Conservation (phyloP, 495 filamentous ascomycete species). For the Hyaloscypha hepaticicola region DNA sequence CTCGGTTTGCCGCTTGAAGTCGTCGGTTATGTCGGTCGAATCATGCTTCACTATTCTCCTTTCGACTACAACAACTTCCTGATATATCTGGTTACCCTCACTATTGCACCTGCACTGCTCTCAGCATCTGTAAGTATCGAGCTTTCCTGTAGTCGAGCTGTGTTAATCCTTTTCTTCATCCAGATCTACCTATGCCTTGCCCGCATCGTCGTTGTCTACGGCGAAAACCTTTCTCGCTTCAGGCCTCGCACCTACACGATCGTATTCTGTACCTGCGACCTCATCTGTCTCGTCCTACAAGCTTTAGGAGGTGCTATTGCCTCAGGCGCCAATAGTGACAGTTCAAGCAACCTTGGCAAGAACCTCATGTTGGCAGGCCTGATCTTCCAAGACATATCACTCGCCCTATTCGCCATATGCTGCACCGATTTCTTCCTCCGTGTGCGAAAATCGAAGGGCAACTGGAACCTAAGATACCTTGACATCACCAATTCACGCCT, state of each 20-base stretch:
- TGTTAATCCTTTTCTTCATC: neutral
- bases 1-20: conserved; percentile 41
- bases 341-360: conserved; percentile 19
- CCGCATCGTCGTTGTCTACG: conserved; percentile 51
- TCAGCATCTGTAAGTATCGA: conserved; percentile 40
- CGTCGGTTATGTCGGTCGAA: conserved; percentile 41
- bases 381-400: conserved; percentile 27
- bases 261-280: conserved; percentile 53
- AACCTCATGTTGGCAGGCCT: conserved; percentile 34
- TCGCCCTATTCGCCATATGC: conserved; percentile 23
- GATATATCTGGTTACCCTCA: conserved; percentile 48
- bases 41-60: conserved; percentile 41
- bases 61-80: conserved; percentile 41
- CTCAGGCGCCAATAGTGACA: conserved; percentile 38
- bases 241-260: conserved; percentile 50
- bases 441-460: conserved; percentile 11
- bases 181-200: conserved; percentile 56
- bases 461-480: conserved; percentile 31
- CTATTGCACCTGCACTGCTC: conserved; percentile 56
- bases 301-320: conserved; percentile 54
- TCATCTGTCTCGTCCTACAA: conserved; percentile 55
- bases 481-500: conserved; percentile 5
- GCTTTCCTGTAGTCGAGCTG: neutral
- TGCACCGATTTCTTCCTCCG: conserved; percentile 28
- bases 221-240: conserved; percentile 47